Percentiles rank a stretch among this genome's conserved stretches.
phyloP scores from a whole-genome alignment of 2,329 filamentous ascomycete species.

The Lasiodiplodia gonubiensis region DNA sequence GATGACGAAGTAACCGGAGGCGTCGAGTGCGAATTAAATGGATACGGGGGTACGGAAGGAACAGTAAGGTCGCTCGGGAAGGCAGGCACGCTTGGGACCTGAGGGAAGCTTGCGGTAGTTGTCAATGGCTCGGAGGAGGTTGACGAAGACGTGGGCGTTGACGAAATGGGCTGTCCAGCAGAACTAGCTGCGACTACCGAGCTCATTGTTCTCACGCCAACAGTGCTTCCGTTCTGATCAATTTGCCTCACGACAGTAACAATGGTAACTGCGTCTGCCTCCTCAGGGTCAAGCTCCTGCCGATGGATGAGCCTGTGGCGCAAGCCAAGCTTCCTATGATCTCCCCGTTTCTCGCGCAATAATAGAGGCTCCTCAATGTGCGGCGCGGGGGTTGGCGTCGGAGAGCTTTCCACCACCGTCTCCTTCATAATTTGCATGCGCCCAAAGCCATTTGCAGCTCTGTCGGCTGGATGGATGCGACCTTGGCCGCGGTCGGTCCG shows the following conservation, averaged over 20 bases:
- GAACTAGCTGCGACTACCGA: constrained; percentile 4
- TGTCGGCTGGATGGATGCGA: constrained; percentile 36
- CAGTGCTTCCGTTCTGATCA: constrained; percentile 26
- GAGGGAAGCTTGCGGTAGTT: constrained; percentile 30
- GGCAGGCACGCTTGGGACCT: constrained; percentile 42
- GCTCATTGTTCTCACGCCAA: constrained; percentile 28
- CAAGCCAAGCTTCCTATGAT: constrained; percentile 36
- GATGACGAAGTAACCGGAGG: constrained; percentile 19
- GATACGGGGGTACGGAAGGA: constrained; percentile 41
- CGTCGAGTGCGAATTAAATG: constrained; percentile 34
- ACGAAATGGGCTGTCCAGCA: constrained; percentile 20
- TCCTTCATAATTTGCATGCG: constrained; percentile 28
- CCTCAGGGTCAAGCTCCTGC: constrained; percentile 31
- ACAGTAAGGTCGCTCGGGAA: constrained; percentile 42
- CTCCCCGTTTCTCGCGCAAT: constrained; percentile 34
- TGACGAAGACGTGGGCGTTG: background rate
- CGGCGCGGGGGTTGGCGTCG: constrained; percentile 20
- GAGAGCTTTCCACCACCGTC: constrained; percentile 33
- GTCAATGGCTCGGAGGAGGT: background rate
- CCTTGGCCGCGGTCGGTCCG: constrained; percentile 37
- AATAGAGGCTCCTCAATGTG: constrained; percentile 33
- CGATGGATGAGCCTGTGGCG: constrained; percentile 44
- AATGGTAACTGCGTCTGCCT: constrained; percentile 16
- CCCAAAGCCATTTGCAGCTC: constrained; percentile 28
- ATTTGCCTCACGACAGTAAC: constrained; percentile 27